These are phyloP conservation scores for Talaromyces marneffei DNA, from an alignment of 2,329 filamentous ascomycete genomes.

Conservation along the genomic window DNA sequence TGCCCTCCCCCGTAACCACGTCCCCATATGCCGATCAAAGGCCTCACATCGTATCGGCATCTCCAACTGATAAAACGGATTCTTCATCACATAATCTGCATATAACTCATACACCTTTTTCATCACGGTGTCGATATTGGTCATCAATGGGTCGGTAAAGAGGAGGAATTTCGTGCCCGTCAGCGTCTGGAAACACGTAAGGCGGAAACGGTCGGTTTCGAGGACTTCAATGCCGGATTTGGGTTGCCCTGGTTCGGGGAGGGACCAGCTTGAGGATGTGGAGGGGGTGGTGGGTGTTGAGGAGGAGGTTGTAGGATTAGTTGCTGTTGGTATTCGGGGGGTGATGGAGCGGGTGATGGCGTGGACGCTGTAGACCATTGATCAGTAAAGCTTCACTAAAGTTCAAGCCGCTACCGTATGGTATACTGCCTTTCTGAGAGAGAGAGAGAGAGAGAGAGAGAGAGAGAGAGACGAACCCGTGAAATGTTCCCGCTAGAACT, in stretches of 20 bases:
- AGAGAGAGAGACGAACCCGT: slow-evolving; percentile 60
- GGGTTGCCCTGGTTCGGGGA: slow-evolving; percentile 29
- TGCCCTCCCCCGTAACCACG: slow-evolving; percentile 63
- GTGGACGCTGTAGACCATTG: slow-evolving; percentile 47
- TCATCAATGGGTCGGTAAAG: slow-evolving; percentile 85
- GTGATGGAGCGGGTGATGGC: slow-evolving; percentile 56
- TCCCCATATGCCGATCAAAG: slow-evolving; percentile 80
- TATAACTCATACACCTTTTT: slow-evolving; percentile 89
- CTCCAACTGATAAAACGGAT: slow-evolving; percentile 95
- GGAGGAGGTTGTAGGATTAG: slow-evolving; percentile 29
- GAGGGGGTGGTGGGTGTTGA: slow-evolving; percentile 19
- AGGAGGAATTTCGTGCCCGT: slow-evolving; percentile 94
- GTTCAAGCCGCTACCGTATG: background rate
- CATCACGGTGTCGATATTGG: slow-evolving; percentile 76
- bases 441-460: too few species aligned
- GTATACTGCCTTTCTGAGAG: background rate
- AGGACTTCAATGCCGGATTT: slow-evolving; percentile 76
- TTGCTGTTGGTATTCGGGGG: slow-evolving; percentile 34
- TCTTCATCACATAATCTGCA: slow-evolving; percentile 98
- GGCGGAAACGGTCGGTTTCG: slow-evolving; percentile 86
- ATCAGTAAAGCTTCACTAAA: slow-evolving; percentile 1
- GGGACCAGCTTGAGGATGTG: slow-evolving; percentile 21
- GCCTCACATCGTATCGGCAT: slow-evolving; percentile 95
- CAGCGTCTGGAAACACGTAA: slow-evolving; percentile 92
- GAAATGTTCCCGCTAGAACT: slow-evolving; percentile 93